phyloP scores from a whole-genome alignment of 495 filamentous ascomycete species.

The Lophiotrema nucula region DNA sequence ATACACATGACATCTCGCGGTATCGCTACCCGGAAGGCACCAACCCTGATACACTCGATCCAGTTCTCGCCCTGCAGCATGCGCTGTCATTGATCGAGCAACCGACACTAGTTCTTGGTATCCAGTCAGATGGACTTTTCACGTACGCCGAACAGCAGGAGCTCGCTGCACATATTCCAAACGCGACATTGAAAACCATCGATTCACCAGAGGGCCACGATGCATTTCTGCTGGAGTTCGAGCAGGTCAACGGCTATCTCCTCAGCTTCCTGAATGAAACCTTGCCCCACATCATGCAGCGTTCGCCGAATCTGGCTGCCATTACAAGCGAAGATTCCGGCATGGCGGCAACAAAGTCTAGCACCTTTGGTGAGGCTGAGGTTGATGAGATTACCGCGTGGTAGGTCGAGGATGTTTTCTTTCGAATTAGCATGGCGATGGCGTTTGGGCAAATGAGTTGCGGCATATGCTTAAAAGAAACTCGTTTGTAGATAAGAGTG shows the following conservation, averaged over 20 bases:
- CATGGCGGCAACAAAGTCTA: constrained; percentile 60
- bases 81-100: constrained; percentile 82
- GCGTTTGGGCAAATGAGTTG: constrained; percentile 8
- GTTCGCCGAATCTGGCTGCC: constrained; percentile 50
- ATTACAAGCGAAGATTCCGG: constrained; percentile 47
- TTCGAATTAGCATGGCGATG: neutral
- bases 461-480: constrained; percentile 36
- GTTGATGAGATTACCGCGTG: constrained; percentile 97
- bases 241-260: constrained; percentile 90
- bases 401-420: constrained; percentile 45
- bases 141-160: constrained; percentile 96
- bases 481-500: neutral
- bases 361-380: constrained; percentile 91
- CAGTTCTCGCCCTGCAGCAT: constrained; percentile 54
- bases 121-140: constrained; percentile 92
- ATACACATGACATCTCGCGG: constrained; percentile 91
- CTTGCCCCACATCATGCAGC: constrained; percentile 81
- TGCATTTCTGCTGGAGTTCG: constrained; percentile 92
- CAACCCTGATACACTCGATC: constrained; percentile 15
- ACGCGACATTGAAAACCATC: constrained; percentile 76
- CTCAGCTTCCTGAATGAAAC: constrained; percentile 79
- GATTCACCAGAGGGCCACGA: constrained; percentile 94
- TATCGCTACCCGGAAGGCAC: constrained; percentile 49
- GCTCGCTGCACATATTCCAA: constrained; percentile 75
- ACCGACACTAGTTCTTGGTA: constrained; percentile 84